Evolutionary conservation across 768 basidiomycete genomes (phyloP).

Genomic region (Clathrus columnatus): DNA sequence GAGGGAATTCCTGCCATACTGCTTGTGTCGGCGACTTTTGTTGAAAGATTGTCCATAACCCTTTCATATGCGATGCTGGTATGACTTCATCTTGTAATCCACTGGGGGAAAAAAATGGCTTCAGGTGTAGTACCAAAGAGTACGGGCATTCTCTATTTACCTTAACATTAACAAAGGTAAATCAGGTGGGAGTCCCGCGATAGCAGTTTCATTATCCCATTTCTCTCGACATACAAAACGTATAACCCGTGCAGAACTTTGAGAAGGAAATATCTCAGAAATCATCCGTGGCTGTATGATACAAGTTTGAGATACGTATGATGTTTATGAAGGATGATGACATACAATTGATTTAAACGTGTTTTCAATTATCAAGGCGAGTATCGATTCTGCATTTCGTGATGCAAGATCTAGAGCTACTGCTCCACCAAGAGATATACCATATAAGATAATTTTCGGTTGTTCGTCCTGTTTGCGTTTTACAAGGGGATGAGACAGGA

Average conservation of each 20-base stretch:
- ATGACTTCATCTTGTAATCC: not conserved
- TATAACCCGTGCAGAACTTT: not conserved
- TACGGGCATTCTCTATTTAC: not conserved
- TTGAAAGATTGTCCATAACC: no score
- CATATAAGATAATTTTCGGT: not conserved
- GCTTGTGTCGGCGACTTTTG: not conserved
- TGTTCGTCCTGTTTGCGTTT: not conserved
- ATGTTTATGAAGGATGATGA: not conserved
- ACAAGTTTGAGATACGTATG: not conserved
- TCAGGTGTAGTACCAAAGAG: not conserved
- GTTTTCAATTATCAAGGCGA: not conserved
- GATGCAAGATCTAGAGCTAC: not conserved
- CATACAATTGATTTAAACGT: not conserved
- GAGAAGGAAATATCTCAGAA: not conserved
- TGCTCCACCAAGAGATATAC: not conserved
- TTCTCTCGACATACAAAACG: not conserved
- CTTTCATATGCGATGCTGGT: not conserved
- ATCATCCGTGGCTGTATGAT: not conserved
- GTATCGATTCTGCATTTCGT: not conserved
- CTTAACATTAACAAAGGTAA: not conserved
- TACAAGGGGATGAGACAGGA: not conserved
- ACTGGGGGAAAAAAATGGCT: not conserved
- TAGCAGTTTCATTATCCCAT: not conserved
- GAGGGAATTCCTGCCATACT: not conserved
- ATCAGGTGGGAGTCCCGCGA: not conserved